Evolutionary conservation across 495 filamentous ascomycete species (phyloP), one percentile per base, ranked within the genome.

Genomic region (Tuber magnatum): DNA sequence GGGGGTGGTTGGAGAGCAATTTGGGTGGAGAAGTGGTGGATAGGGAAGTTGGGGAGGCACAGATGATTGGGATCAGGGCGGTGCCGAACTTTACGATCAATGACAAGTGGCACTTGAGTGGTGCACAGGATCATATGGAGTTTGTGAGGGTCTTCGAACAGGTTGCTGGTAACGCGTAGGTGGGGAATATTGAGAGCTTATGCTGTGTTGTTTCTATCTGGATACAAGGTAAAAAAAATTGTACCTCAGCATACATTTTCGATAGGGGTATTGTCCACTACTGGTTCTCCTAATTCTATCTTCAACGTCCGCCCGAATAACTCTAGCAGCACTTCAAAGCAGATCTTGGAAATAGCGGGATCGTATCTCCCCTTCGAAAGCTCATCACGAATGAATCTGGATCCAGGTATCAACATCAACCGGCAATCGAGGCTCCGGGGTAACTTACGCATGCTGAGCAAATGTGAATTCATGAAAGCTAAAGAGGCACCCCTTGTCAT

Each of bases 311-410:
- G 86, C 9, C 88, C 89, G 85, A 97, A 97, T 72, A 97, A 80
- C 85, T 98, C 94, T 35, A 93, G 84, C 76, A 98, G 83, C 83
- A 97, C 92, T 87, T 94, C 91, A 81, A 97, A 97, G 84, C 94
- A 97, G n/a, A 92, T 88, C 82, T 92, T 93, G 18, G 89, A 89
- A 73, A 98, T 88, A 3, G 90, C 92, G 0, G 94, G 93, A 79
- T 98, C 94, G 79, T 97, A 98, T 20, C 94, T 88, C 8, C 94
- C 94, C 85, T 97, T 98, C 81, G 91, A 93, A 69, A 94, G 86
- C 84, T 98, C 94, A 81, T 97, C 94, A n/a, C 94, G 89, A 81
- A 98, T 97, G 80, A 98, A 98, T 9, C 80, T 81, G 41, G 28
- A 43, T 61, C 44, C 44, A 87, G 88, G 71, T 32, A 56, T n/a